Conservation (phyloP, 2,329 filamentous ascomycete genomes). For the Fusarium clavum region DNA sequence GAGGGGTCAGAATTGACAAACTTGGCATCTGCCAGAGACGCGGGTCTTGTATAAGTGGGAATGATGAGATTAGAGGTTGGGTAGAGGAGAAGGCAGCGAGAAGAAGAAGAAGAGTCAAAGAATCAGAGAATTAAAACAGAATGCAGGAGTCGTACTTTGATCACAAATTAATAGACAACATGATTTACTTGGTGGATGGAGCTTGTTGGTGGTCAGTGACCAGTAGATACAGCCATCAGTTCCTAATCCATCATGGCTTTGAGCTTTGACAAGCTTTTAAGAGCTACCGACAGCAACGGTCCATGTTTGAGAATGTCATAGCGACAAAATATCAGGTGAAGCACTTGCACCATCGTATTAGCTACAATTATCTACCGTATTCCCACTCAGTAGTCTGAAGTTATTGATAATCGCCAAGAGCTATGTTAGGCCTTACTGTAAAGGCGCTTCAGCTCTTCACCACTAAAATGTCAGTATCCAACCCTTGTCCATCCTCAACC, state of each 20-base stretch:
- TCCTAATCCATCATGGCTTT: constrained; percentile 29
- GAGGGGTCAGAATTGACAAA: constrained; percentile 34
- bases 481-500: constrained; percentile 3
- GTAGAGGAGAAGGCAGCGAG: not conserved
- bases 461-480: constrained; percentile 1
- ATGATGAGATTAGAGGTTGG: not conserved
- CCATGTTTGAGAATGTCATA: not conserved
- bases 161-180: not conserved
- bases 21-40: constrained; percentile 28
- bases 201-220: constrained; percentile 1
- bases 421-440: not conserved
- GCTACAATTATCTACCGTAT: too few species aligned
- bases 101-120: not conserved
- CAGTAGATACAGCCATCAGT: constrained; percentile 4
- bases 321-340: not conserved
- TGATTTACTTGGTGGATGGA: not conserved
- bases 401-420: constrained; percentile 12
- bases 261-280: constrained; percentile 29
- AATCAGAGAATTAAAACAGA: not conserved
- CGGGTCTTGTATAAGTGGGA: constrained; percentile 20
- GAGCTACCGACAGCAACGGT: constrained; percentile 2
- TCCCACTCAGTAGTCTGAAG: not conserved
- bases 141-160: not conserved
- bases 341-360: not conserved
- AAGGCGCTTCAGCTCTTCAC: constrained; percentile 6